A percentile compares a stretch with the other conserved stretches of the same genome.
phyloP scores from a whole-genome alignment of 768 basidiomycete species.

The Mycena capillaripes region DNA sequence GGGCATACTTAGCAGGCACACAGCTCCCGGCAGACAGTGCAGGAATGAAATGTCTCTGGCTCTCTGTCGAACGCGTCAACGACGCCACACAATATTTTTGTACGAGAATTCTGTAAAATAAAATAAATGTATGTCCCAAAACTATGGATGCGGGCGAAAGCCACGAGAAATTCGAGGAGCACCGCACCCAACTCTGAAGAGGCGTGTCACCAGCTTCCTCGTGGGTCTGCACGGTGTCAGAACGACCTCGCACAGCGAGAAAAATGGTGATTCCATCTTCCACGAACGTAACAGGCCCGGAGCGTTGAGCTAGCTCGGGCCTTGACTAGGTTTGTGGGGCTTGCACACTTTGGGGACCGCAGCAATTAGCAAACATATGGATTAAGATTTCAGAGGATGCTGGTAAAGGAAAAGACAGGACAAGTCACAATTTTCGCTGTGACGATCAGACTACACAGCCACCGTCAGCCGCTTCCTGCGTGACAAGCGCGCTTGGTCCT shows the following conservation, averaged over 20 bases:
- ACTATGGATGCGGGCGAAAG: constrained; percentile 31
- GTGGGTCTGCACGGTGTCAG: constrained; percentile 32
- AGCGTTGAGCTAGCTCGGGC: constrained; percentile 32
- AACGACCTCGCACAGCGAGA: constrained; percentile 34
- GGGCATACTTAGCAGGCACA: not conserved
- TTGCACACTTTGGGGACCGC: too few relatives aligned
- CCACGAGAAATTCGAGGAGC: not conserved
- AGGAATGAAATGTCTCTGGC: not conserved
- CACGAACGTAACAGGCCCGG: constrained; percentile 40
- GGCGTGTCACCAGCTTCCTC: constrained; percentile 26
- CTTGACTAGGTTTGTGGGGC: constrained; percentile 39
- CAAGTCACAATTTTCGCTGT: too few relatives aligned
- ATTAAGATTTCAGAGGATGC: too few relatives aligned
- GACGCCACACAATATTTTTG: not conserved
- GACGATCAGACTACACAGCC: too few relatives aligned
- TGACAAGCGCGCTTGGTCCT: too few relatives aligned
- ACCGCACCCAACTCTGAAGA: constrained; percentile 34
- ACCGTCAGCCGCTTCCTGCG: too few relatives aligned
- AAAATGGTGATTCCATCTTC: constrained; percentile 30
- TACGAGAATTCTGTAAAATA: not conserved
- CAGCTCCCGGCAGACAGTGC: not conserved
- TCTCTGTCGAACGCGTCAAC: not conserved
- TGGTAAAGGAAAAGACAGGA: too few relatives aligned
- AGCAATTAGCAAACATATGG: too few relatives aligned
- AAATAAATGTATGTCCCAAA: constrained; percentile 31